Conservation (phyloP, 108 stramenopile species). For the Cylindrotheca closterium region DNA sequence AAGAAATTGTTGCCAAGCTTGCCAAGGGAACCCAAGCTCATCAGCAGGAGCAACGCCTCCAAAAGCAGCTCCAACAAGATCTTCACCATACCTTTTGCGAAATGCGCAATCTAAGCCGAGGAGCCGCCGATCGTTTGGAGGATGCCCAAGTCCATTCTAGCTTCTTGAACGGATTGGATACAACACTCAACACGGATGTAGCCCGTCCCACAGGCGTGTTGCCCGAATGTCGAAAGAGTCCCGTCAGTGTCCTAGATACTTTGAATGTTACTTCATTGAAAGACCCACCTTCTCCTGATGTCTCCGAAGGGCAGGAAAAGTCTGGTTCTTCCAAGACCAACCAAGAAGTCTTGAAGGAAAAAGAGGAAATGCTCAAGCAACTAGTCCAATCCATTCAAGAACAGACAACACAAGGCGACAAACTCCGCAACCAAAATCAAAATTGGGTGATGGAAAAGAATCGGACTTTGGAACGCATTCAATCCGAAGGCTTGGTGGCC, state of each 20-base stretch:
- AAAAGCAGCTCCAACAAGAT: constrained; percentile 19
- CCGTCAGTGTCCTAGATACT: neutral
- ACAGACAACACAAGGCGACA: neutral
- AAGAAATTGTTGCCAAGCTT: constrained; percentile 31
- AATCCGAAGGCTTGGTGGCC: neutral
- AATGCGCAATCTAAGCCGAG: constrained; percentile 27
- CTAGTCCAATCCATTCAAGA: neutral
- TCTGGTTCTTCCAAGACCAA: neutral
- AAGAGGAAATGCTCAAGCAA: neutral
- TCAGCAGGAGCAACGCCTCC: constrained; percentile 30
- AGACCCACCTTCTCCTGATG: neutral
- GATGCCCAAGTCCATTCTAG: constrained; percentile 12
- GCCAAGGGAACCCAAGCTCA: constrained; percentile 24
- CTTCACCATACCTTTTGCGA: constrained; percentile 22
- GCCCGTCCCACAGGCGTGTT: constrained; percentile 1
- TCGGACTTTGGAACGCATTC: neutral
- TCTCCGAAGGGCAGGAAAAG: neutral
- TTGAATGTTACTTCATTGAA: neutral
- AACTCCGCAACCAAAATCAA: neutral
- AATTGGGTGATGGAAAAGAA: neutral
- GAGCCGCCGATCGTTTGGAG: constrained; percentile 24
- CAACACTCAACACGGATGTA: constrained; percentile 2
- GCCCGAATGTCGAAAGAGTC: neutral
- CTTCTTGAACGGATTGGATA: constrained; percentile 7
- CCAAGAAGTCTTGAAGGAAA: neutral